Evolutionary conservation across 371 early-diverging fungal genomes (phyloP).

Genomic region (Mucor irregularis): DNA sequence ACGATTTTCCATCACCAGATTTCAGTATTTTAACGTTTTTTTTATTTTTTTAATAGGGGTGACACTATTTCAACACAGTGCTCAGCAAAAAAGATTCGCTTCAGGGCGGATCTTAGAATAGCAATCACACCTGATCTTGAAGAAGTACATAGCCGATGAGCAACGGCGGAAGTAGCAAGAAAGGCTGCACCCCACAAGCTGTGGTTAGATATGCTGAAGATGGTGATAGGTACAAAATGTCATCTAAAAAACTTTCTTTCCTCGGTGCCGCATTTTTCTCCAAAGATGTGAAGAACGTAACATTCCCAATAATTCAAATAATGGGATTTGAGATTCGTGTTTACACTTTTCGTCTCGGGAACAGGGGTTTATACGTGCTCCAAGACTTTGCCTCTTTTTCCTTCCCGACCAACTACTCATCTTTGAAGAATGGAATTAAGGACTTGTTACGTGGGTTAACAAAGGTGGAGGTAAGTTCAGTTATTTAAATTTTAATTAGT

Average conservation of each 20-base stretch:
- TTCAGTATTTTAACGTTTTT: not conserved
- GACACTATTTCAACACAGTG: not conserved
- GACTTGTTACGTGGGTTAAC: not conserved
- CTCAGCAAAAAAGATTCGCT: not conserved
- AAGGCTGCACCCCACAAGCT: not conserved
- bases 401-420: not conserved
- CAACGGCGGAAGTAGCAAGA: not conserved
- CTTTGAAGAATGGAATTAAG: not conserved
- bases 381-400: constrained; percentile 5
- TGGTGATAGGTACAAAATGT: not conserved
- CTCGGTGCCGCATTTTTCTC: not conserved
- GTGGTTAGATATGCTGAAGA: not conserved
- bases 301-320: not conserved
- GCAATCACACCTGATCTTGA: not conserved
- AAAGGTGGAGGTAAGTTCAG: not conserved
- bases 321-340: constrained; percentile 4
- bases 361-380: not conserved
- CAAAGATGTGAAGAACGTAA: not conserved
- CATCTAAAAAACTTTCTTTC: not conserved
- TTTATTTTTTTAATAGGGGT: constrained; percentile 1
- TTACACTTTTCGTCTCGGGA: not conserved
- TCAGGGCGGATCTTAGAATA: constrained; percentile 1
- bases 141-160: not conserved
- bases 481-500: not conserved
- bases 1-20: too few species aligned